Percentiles rank a stretch among this genome's conserved stretches.
These are phyloP conservation scores for Suhomyces coccinellae DNA, from an alignment of 1,139 yeast genomes.

Conservation along the genomic window DNA sequence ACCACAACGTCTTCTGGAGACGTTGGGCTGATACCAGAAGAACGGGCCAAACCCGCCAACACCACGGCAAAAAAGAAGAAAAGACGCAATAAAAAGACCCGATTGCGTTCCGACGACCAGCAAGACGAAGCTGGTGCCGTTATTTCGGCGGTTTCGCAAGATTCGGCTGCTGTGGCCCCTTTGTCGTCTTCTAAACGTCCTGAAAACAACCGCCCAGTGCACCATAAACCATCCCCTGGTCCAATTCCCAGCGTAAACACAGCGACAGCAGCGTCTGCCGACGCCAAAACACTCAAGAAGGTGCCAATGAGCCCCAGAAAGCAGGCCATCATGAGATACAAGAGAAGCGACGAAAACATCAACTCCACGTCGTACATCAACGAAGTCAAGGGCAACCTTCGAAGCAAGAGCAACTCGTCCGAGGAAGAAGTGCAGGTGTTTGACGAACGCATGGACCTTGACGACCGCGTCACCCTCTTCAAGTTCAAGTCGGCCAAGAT, in stretches of 20 bases:
- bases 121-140: not conserved
- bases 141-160: too few species aligned
- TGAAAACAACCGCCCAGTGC: too few species aligned
- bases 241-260: not conserved
- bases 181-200: too few species aligned
- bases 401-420: conserved; percentile 11
- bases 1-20: not conserved
- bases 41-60: not conserved
- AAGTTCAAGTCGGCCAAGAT: conserved; percentile 40
- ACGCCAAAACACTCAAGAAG: not conserved
- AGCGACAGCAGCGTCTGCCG: not conserved
- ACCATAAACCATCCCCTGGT: not conserved
- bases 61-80: conserved; percentile 6
- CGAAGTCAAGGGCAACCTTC: conserved; percentile 33
- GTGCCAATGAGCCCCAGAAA: conserved; percentile 37
- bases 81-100: conserved; percentile 5
- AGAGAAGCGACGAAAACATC: conserved; percentile 32
- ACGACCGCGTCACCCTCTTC: conserved; percentile 42
- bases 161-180: too few species aligned
- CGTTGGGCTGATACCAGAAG: not conserved
- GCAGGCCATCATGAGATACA: conserved; percentile 43
- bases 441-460: conserved; percentile 23
- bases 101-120: conserved; percentile 1
- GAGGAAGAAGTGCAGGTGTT: conserved; percentile 7
- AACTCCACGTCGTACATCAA: conserved; percentile 23